Conservation (phyloP, 2,329 filamentous ascomycete species). For the Claviceps citrina region DNA sequence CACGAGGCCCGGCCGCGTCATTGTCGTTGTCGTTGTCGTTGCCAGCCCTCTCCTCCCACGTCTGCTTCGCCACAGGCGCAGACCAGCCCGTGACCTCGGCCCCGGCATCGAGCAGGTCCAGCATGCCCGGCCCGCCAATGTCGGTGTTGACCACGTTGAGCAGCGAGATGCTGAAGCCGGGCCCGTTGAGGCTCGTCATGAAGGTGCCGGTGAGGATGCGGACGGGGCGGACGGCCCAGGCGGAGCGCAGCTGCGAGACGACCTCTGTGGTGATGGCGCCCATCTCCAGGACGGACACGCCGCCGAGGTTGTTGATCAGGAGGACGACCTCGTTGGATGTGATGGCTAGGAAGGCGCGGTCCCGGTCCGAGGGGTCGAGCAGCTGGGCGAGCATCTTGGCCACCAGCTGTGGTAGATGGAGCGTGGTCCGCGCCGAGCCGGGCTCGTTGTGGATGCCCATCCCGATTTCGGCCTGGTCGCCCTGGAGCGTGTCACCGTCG, state of each 20-base stretch:
- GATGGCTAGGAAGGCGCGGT: conserved; percentile 54
- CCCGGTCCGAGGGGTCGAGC: conserved; percentile 48
- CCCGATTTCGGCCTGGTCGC: conserved; percentile 46
- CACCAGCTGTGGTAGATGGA: conserved; percentile 39
- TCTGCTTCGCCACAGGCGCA: conserved; percentile 43
- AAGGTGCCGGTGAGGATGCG: conserved; percentile 54
- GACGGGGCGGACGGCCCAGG: conserved; percentile 45
- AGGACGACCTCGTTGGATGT: conserved; percentile 50
- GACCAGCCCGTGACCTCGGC: conserved; percentile 58
- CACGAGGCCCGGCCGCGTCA: no score
- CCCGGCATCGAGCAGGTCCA: conserved; percentile 55
- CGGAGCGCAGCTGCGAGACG: conserved; percentile 41
- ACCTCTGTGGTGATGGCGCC: conserved; percentile 58
- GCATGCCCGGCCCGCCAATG: conserved; percentile 44
- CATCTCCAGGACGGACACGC: conserved; percentile 56
- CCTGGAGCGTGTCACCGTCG: conserved; percentile 25
- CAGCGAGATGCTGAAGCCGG: conserved; percentile 59
- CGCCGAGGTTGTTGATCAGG: conserved; percentile 61
- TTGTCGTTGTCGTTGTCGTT: no score
- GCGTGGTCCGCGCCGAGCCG: conserved; percentile 35
- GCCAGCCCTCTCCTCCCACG: conserved; percentile 50
- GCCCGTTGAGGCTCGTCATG: conserved; percentile 65
- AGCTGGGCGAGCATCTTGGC: conserved; percentile 54
- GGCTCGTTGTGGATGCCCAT: conserved; percentile 69
- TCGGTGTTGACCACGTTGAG: conserved; percentile 48